These are phyloP conservation scores for Chlorencoelia australis DNA, from an alignment of 2,329 filamentous ascomycete genomes.

Conservation along the genomic window DNA sequence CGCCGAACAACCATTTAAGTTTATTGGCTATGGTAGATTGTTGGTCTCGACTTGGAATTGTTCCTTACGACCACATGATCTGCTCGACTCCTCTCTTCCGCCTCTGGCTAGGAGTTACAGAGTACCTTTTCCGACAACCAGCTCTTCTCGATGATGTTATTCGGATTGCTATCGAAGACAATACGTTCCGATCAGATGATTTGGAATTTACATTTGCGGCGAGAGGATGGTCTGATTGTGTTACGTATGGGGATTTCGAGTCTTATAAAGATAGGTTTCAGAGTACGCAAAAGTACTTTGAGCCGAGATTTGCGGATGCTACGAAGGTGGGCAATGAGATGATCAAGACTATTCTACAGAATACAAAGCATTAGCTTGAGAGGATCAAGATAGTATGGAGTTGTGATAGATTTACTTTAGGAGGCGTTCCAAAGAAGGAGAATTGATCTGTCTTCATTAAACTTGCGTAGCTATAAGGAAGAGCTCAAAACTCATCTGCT, in stretches of 20 bases:
- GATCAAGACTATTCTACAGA: conserved; percentile 91
- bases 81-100: conserved; percentile 96
- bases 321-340: conserved; percentile 86
- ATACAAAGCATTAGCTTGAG: conserved; percentile 41
- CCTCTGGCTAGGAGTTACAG: conserved; percentile 92
- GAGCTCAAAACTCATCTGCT: too few species aligned
- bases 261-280: conserved; percentile 88
- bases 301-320: conserved; percentile 79
- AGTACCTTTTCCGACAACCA: conserved; percentile 83
- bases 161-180: conserved; percentile 77
- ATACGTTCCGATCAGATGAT: conserved; percentile 89
- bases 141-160: conserved; percentile 76
- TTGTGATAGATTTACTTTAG: background rate
- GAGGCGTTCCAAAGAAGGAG: background rate
- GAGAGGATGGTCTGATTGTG: conserved; percentile 89
- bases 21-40: conserved; percentile 96
- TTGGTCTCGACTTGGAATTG: conserved; percentile 88
- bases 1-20: conserved; percentile 88
- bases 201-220: conserved; percentile 97
- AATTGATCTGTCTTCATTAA: too few species aligned
- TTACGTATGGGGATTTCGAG: conserved; percentile 83
- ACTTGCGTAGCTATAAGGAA: too few species aligned
- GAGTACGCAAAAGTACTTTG: conserved; percentile 83
- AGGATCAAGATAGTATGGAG: background rate
- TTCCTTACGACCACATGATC: conserved; percentile 99